Percentiles rank a stretch among this genome's conserved stretches.
Evolutionary conservation across 2,329 filamentous ascomycete species (phyloP).

Genomic region (Exophiala mesophila): DNA sequence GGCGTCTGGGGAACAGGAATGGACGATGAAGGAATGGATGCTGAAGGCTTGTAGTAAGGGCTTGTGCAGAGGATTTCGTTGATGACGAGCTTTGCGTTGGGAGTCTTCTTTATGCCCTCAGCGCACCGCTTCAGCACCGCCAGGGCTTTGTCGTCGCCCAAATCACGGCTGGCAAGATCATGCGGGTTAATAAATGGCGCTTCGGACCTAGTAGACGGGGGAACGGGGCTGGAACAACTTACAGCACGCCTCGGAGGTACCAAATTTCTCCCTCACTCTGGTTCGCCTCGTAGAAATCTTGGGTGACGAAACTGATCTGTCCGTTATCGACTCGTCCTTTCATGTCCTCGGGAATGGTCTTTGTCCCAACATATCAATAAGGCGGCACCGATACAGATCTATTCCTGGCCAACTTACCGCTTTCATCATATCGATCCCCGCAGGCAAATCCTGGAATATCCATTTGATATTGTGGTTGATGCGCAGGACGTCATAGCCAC

Average conservation of each 20-base stretch:
- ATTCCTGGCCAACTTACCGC: too few species aligned
- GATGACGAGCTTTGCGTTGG: slow-evolving; percentile 6
- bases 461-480: slow-evolving; percentile 5
- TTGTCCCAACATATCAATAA: too few species aligned
- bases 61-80: slow-evolving; percentile 10
- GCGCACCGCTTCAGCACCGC: slow-evolving; percentile 3
- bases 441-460: slow-evolving; percentile 8
- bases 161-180: slow-evolving; percentile 8
- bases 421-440: slow-evolving; percentile 3
- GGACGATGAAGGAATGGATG: slow-evolving; percentile 2
- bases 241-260: slow-evolving; percentile 13
- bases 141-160: slow-evolving; percentile 7
- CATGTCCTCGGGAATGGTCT: slow-evolving; percentile 6
- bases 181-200: neutral
- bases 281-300: slow-evolving; percentile 12
- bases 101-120: slow-evolving; percentile 4
- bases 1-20: slow-evolving; percentile 6
- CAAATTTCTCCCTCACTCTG: slow-evolving; percentile 6
- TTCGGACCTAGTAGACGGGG: neutral
- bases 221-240: neutral
- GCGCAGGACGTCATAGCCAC: slow-evolving; percentile 10
- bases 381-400: too few species aligned
- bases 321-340: neutral
- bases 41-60: slow-evolving; percentile 2
- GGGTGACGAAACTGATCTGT: slow-evolving; percentile 5